A percentile compares a stretch with the other conserved stretches of the same genome.
Evolutionary conservation across 768 basidiomycete genomes (phyloP).

Genomic region (Lentinus tigrinus): DNA sequence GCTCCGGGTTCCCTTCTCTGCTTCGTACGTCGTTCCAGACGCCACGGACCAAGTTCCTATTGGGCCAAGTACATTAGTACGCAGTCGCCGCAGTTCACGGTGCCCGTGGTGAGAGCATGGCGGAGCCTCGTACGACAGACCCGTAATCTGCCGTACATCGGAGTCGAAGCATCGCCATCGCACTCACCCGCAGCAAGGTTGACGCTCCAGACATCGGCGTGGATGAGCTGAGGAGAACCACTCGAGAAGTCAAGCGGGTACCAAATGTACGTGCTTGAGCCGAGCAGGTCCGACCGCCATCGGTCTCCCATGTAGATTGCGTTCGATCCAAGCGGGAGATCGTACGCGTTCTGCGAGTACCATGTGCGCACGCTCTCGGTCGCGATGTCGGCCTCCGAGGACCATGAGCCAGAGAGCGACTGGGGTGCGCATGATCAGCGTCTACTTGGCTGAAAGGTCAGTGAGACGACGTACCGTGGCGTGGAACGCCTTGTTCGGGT

Average conservation of each 20-base stretch:
- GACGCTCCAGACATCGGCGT: conserved; percentile 57
- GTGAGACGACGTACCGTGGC: conserved; percentile 39
- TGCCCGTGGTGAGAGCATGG: background rate
- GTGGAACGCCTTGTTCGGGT: conserved; percentile 59
- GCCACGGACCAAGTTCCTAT: conserved; percentile 49
- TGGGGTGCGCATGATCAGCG: conserved; percentile 17
- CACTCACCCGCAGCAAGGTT: conserved; percentile 42
- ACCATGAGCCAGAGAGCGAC: conserved; percentile 57
- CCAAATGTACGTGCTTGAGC: conserved; percentile 62
- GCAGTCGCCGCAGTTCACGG: background rate
- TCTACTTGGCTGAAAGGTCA: background rate
- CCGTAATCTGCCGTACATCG: background rate
- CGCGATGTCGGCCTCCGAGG: conserved; percentile 55
- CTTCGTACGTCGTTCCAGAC: conserved; percentile 54
- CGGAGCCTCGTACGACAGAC: background rate
- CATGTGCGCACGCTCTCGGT: conserved; percentile 51
- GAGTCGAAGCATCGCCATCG: too few species aligned
- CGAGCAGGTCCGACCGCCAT: conserved; percentile 53
- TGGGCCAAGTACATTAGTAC: background rate
- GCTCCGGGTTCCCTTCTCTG: conserved; percentile 48
- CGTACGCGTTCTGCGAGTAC: conserved; percentile 61
- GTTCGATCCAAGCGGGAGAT: conserved; percentile 47
- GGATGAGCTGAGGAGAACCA: conserved; percentile 53
- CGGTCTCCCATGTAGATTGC: conserved; percentile 67
- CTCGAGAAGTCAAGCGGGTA: conserved; percentile 54